A percentile compares a stretch with the other conserved stretches of the same genome.
phyloP scores from a whole-genome alignment of 2,329 filamentous ascomycete species.

The Penicillium oxalicum region DNA sequence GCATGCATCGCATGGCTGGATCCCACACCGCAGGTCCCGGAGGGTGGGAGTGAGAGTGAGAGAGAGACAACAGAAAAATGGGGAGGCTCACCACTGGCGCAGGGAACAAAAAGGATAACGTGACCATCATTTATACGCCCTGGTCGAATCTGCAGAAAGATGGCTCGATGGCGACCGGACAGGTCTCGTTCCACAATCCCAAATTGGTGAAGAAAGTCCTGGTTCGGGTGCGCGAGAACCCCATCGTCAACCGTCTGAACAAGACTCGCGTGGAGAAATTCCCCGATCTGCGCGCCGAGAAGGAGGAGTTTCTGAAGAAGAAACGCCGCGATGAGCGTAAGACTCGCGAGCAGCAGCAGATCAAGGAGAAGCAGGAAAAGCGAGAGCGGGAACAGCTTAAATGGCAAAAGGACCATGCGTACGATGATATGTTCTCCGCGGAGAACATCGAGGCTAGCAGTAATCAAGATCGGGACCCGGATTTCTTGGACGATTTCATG shows the following conservation, averaged over 20 bases:
- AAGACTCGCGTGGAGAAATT: conserved; percentile 89
- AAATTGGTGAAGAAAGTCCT: conserved; percentile 77
- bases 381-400: conserved; percentile 84
- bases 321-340: conserved; percentile 62
- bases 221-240: conserved; percentile 74
- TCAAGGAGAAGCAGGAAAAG: conserved; percentile 39
- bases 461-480: conserved; percentile 74
- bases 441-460: conserved; percentile 70
- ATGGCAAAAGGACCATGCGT: conserved; percentile 95
- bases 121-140: conserved; percentile 94
- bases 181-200: conserved; percentile 88
- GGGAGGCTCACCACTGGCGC: conserved; percentile 12
- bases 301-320: conserved; percentile 67
- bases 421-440: conserved; percentile 84
- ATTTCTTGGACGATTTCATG: conserved; percentile 90
- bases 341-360: conserved; percentile 35
- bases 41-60: too few species aligned
- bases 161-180: conserved; percentile 88
- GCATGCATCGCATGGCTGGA: too few species aligned
- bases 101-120: conserved; percentile 98
- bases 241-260: conserved; percentile 93
- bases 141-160: conserved; percentile 96
- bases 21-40: too few species aligned
- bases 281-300: conserved; percentile 76
- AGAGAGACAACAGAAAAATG: background rate